Conservation (phyloP, 1,284 basidiomycete genomes). For the Acaromyces ingoldii region DNA sequence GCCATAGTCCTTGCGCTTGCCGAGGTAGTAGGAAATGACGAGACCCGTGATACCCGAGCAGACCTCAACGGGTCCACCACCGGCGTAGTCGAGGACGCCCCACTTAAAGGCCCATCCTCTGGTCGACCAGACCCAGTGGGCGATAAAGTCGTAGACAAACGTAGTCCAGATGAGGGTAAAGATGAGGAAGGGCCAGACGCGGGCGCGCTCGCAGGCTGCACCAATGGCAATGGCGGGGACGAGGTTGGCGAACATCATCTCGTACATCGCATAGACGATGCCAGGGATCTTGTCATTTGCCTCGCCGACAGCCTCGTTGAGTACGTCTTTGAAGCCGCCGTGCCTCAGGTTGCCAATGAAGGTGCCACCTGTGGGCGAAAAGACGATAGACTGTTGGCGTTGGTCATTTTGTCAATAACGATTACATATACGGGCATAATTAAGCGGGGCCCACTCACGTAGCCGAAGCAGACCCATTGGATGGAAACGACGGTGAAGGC, state of each 20-base stretch:
- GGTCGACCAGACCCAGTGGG: slow-evolving; percentile 76
- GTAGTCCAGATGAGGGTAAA: slow-evolving; percentile 83
- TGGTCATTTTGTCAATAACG: too few relatives aligned
- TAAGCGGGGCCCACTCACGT: too few relatives aligned
- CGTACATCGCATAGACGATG: slow-evolving; percentile 55
- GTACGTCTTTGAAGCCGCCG: slow-evolving; percentile 62
- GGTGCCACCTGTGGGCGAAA: slow-evolving; percentile 60
- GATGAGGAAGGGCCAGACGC: slow-evolving; percentile 79
- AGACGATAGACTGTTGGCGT: slow-evolving; percentile 52
- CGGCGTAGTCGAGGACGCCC: slow-evolving; percentile 75
- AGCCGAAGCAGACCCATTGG: slow-evolving; percentile 58
- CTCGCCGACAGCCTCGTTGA: slow-evolving; percentile 69
- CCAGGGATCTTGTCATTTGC: slow-evolving; percentile 57
- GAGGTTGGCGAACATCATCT: slow-evolving; percentile 54
- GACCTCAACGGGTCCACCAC: slow-evolving; percentile 89
- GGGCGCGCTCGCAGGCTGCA: slow-evolving; percentile 76
- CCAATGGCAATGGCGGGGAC: slow-evolving; percentile 58
- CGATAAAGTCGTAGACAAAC: slow-evolving; percentile 56
- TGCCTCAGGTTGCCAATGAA: slow-evolving; percentile 71
- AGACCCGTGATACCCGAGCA: slow-evolving; percentile 80
- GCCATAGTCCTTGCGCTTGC: slow-evolving; percentile 79
- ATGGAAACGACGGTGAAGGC: slow-evolving; percentile 53
- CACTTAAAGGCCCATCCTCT: slow-evolving; percentile 84
- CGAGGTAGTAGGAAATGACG: slow-evolving; percentile 87
- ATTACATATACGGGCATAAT: too few relatives aligned